Conservation (phyloP, 2,329 filamentous ascomycete genomes). For the Phialophora verrucosa region DNA sequence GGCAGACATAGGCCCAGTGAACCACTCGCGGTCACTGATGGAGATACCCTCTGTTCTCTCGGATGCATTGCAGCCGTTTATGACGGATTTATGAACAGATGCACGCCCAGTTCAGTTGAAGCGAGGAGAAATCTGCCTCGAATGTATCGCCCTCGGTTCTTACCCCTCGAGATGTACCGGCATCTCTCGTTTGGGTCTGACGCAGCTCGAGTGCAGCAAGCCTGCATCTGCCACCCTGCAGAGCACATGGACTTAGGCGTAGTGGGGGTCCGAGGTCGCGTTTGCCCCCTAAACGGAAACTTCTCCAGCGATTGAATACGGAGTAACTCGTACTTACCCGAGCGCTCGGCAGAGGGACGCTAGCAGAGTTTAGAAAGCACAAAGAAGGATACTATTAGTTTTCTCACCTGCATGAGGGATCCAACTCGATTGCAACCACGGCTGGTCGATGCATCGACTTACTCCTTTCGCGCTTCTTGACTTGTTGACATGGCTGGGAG, state of each 20-base stretch:
- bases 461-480: not conserved
- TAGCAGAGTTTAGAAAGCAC: not conserved
- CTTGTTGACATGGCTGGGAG: not conserved
- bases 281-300: not conserved
- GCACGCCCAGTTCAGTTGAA: no score
- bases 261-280: not conserved
- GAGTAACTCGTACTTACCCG: not conserved
- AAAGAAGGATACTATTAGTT: not conserved
- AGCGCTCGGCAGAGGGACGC: not conserved
- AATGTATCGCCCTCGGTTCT: no score
- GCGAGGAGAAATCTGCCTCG: no score
- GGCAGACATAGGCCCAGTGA: not conserved
- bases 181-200: not conserved
- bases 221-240: conserved; percentile 1
- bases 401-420: not conserved
- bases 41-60: not conserved
- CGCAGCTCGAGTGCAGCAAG: conserved; percentile 3
- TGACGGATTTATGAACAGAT: not conserved
- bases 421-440: not conserved
- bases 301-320: not conserved
- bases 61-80: not conserved
- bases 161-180: not conserved
- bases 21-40: not conserved
- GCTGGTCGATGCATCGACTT: not conserved
- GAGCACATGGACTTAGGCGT: conserved; percentile 5